Percentiles rank a stretch among this genome's conserved stretches.
These are phyloP conservation scores for Sarcodon sp. DNA, from an alignment of 768 basidiomycete genomes.

Conservation along the genomic window DNA sequence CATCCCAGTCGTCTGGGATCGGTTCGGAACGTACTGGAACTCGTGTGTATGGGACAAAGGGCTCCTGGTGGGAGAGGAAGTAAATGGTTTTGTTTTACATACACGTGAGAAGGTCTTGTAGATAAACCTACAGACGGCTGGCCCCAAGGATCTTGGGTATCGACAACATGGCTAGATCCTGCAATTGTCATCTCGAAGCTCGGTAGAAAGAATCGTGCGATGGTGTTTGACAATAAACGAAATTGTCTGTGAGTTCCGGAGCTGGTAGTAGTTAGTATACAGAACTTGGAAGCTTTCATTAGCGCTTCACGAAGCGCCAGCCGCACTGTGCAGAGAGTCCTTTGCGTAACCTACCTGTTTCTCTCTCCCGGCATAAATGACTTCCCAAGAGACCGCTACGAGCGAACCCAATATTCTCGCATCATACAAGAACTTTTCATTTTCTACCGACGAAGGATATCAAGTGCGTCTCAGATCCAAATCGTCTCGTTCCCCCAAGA, in stretches of 20 bases:
- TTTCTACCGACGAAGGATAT: conserved; percentile 42
- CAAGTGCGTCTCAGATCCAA: conserved; percentile 28
- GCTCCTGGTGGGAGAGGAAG: background rate
- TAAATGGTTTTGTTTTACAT: background rate
- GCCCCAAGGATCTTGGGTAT: background rate
- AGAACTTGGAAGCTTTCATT: background rate
- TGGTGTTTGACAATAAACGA: no score
- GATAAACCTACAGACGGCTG: background rate
- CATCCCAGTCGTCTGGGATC: conserved; percentile 47
- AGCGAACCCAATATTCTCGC: conserved; percentile 5
- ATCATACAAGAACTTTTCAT: conserved; percentile 34
- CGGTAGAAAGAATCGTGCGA: no score
- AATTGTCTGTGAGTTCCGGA: background rate
- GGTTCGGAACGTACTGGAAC: background rate
- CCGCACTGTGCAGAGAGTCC: background rate
- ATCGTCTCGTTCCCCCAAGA: background rate
- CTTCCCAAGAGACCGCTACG: background rate
- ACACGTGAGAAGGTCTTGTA: background rate
- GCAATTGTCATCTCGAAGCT: no score
- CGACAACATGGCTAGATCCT: no score
- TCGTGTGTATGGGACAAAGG: background rate
- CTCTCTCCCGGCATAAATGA: background rate
- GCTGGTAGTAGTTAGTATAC: background rate
- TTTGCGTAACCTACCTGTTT: background rate
- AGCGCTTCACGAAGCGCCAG: background rate